Evolutionary conservation across 352 stramenopile species (phyloP).

Genomic region (Phytophthora sansomeana): DNA sequence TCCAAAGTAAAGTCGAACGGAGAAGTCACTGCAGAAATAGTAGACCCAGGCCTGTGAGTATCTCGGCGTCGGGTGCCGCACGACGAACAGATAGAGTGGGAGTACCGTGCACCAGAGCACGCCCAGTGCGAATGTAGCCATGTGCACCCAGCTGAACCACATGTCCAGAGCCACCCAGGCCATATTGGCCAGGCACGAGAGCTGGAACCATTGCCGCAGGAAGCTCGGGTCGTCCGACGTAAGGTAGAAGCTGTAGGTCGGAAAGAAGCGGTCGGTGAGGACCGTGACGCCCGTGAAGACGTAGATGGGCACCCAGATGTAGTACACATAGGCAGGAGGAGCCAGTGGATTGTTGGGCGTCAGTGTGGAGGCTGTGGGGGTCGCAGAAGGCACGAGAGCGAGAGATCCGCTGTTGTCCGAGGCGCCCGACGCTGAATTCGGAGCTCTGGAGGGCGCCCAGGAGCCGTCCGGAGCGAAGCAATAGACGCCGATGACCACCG

Average conservation of each 20-base stretch:
- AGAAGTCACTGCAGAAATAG: conserved; percentile 69
- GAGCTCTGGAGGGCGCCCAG: conserved; percentile 25
- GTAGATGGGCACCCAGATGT: conserved; percentile 69
- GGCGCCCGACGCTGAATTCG: conserved; percentile 19
- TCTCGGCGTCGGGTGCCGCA: conserved; percentile 54
- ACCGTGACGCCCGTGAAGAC: conserved; percentile 51
- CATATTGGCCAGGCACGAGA: conserved; percentile 61
- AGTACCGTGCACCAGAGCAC: conserved; percentile 69
- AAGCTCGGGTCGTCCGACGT: conserved; percentile 56
- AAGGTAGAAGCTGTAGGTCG: conserved; percentile 63
- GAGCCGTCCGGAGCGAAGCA: conserved; percentile 44
- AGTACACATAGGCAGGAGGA: conserved; percentile 54
- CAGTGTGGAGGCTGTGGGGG: conserved; percentile 35
- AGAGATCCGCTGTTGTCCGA: conserved; percentile 36
- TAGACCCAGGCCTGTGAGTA: conserved; percentile 54
- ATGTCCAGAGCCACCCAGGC: conserved; percentile 55
- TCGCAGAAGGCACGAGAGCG: conserved; percentile 10
- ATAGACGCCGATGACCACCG: conserved; percentile 30
- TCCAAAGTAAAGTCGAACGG: conserved; percentile 64
- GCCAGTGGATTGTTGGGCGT: conserved; percentile 47
- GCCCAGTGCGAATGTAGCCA: conserved; percentile 60
- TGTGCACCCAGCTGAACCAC: conserved; percentile 64
- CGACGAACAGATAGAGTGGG: conserved; percentile 63
- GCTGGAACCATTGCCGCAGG: conserved; percentile 61
- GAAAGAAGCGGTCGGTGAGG: conserved; percentile 61